These are phyloP conservation scores for Chalciporus sp. DNA, from an alignment of 1,284 basidiomycete genomes.

Conservation along the genomic window DNA sequence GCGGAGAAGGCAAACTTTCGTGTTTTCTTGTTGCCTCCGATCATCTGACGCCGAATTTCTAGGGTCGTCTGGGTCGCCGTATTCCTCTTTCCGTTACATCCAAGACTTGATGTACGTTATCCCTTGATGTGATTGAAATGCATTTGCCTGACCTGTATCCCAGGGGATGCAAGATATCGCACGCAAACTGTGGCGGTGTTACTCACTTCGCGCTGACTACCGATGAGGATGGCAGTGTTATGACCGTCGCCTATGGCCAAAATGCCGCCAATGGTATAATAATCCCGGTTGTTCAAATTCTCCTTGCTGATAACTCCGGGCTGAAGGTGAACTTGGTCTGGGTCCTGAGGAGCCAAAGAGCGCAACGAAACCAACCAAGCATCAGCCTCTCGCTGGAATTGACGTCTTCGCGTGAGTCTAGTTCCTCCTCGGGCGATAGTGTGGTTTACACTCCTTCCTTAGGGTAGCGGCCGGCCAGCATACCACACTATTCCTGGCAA, in stretches of 20 bases:
- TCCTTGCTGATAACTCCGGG: neutral
- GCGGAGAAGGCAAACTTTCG: constrained; percentile 73
- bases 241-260: constrained; percentile 89
- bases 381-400: constrained; percentile 73
- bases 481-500: constrained; percentile 80
- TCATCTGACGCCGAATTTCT: constrained; percentile 8
- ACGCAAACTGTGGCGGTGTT: constrained; percentile 81
- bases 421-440: neutral
- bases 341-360: constrained; percentile 83
- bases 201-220: constrained; percentile 82
- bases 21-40: neutral
- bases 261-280: constrained; percentile 70
- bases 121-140: neutral
- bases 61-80: constrained; percentile 82
- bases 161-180: constrained; percentile 73
- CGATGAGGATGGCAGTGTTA: constrained; percentile 69
- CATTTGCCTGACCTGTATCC: neutral
- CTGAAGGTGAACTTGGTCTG: constrained; percentile 74
- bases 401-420: constrained; percentile 72
- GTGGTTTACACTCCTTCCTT: neutral
- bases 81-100: constrained; percentile 79
- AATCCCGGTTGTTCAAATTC: neutral
- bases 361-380: constrained; percentile 80
- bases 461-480: constrained; percentile 86
- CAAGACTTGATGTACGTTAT: constrained; percentile 73